These are phyloP conservation scores for Nicotiana tomentosiformis DNA, from an alignment of 257 asterid genomes.

Conservation along the genomic window DNA sequence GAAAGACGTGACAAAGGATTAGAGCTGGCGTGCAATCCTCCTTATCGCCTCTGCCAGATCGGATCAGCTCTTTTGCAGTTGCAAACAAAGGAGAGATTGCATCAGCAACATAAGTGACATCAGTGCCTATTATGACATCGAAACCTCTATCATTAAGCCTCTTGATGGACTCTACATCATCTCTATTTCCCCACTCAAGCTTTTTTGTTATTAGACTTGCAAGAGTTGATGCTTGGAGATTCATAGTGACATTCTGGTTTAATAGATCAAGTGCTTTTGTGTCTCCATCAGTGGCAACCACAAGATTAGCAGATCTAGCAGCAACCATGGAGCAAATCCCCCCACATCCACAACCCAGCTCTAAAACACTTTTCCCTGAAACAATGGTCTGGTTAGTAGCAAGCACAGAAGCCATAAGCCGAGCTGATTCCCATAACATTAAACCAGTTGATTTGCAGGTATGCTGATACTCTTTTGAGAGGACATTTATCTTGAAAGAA, in stretches of 20 bases:
- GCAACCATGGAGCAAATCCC: conserved; percentile 94
- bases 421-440: conserved; percentile 97
- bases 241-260: conserved; percentile 48
- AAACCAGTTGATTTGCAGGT: conserved; percentile 91
- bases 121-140: conserved; percentile 84
- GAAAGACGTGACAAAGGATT: conserved; percentile 73
- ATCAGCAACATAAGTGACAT: conserved; percentile 60
- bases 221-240: conserved; percentile 37
- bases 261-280: conserved; percentile 55
- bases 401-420: conserved; percentile 72
- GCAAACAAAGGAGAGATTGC: conserved; percentile 67
- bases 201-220: conserved; percentile 29
- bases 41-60: conserved; percentile 5
- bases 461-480: conserved; percentile 81
- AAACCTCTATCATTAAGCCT: conserved; percentile 46
- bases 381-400: conserved; percentile 56
- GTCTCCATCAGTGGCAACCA: conserved; percentile 94
- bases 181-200: conserved; percentile 73
- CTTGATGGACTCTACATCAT: conserved; percentile 48
- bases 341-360: conserved; percentile 80
- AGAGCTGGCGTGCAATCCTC: conserved; percentile 34
- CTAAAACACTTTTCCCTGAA: conserved; percentile 63
- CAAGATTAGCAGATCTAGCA: conserved; percentile 50
- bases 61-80: conserved; percentile 63
- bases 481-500: conserved; percentile 63